phyloP scores from a whole-genome alignment of 331 rosid genomes.

The Ulmus americana region DNA sequence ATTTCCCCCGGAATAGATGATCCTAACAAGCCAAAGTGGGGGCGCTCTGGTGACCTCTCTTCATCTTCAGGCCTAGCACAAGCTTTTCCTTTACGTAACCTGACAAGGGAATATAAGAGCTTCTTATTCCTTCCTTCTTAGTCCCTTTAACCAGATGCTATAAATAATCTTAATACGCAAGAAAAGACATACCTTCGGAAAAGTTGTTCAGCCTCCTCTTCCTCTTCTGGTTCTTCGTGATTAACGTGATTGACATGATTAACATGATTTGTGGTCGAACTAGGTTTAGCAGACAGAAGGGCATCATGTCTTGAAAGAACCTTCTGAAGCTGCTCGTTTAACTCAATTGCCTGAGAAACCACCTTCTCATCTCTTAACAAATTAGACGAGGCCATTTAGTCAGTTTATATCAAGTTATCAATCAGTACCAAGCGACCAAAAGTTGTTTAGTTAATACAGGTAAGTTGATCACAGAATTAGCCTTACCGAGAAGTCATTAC shows the following conservation, averaged over 20 bases:
- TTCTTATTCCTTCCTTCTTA: background rate
- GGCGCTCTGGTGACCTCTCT: constrained; percentile 40
- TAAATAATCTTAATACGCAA: background rate
- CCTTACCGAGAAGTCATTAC: constrained; percentile 80
- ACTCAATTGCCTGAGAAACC: constrained; percentile 68
- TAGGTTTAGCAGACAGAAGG: constrained; percentile 47
- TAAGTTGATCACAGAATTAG: constrained; percentile 8
- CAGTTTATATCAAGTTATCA: no score
- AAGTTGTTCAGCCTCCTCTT: constrained; percentile 91
- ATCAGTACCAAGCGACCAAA: no score
- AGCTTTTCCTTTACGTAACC: constrained; percentile 96
- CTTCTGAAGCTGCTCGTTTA: constrained; percentile 78
- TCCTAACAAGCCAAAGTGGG: constrained; percentile 48
- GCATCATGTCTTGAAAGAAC: constrained; percentile 71
- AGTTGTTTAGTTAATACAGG: background rate
- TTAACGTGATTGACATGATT: constrained; percentile 24
- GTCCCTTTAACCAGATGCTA: background rate
- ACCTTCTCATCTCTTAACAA: constrained; percentile 50
- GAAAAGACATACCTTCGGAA: constrained; percentile 56
- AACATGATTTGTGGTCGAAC: constrained; percentile 34
- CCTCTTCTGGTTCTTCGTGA: constrained; percentile 59
- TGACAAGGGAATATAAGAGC: constrained; percentile 18
- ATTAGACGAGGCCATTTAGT: no score
- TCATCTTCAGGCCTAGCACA: constrained; percentile 81
- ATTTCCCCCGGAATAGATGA: constrained; percentile 45